Evolutionary conservation across 805 yeast genomes (phyloP).

Genomic region (Candida pseudoglaebosa): DNA sequence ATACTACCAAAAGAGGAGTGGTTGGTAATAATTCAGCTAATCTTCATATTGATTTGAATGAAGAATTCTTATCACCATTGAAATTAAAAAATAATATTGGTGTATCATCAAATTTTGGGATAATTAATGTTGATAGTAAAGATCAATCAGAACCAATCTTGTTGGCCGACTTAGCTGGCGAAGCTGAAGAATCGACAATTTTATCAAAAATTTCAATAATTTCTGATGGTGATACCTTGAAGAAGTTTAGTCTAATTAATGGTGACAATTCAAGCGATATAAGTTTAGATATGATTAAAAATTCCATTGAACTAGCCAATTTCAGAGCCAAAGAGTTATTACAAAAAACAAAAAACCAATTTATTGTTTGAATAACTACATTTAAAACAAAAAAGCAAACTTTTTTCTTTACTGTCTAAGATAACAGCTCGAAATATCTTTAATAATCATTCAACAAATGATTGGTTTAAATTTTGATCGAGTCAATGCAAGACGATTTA

Average conservation of each 20-base stretch:
- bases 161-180: constrained; percentile 78
- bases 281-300: constrained; percentile 43
- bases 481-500: too few species aligned
- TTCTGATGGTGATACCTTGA: constrained; percentile 17
- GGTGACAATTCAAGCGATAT: constrained; percentile 39
- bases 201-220: constrained; percentile 51
- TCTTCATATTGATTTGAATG: constrained; percentile 52
- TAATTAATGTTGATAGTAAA: constrained; percentile 30
- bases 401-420: too few species aligned
- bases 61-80: constrained; percentile 29
- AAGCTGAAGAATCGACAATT: constrained; percentile 68
- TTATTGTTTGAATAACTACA: too few species aligned
- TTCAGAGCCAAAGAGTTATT: constrained; percentile 42
- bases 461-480: too few species aligned
- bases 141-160: constrained; percentile 30
- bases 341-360: too few species aligned
- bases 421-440: too few species aligned
- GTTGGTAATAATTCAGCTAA: constrained; percentile 42
- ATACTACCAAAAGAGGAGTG: constrained; percentile 30
- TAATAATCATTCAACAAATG: too few species aligned
- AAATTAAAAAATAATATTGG: constrained; percentile 37
- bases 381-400: too few species aligned
- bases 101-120: constrained; percentile 56
- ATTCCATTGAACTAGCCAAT: constrained; percentile 46
- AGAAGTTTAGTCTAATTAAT: constrained; percentile 47